These are phyloP conservation scores for Xylaria longipes DNA, from an alignment of 495 filamentous ascomycete species.

Conservation along the genomic window DNA sequence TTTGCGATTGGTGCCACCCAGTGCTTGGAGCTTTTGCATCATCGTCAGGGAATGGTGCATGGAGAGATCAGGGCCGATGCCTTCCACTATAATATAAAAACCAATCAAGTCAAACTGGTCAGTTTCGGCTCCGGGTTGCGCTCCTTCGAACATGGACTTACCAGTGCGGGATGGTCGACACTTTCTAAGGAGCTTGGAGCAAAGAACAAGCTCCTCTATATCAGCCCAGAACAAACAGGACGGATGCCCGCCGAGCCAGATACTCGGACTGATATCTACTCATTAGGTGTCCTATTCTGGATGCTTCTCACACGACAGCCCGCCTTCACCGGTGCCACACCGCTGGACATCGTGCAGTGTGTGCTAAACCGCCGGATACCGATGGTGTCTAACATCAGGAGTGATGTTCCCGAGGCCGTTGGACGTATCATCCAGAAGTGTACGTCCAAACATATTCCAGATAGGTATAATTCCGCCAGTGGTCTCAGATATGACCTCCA, in stretches of 20 bases:
- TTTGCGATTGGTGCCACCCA: conserved; percentile 87
- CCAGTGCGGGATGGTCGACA: conserved; percentile 81
- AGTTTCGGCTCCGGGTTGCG: conserved; percentile 84
- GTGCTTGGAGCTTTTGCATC: conserved; percentile 84
- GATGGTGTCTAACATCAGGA: conserved; percentile 71
- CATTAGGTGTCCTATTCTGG: conserved; percentile 86
- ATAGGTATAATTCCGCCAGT: conserved; percentile 83
- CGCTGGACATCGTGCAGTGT: conserved; percentile 86
- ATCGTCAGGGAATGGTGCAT: conserved; percentile 81
- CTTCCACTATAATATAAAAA: conserved; percentile 78
- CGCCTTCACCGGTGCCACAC: conserved; percentile 76
- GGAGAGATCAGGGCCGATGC: conserved; percentile 88
- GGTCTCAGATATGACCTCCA: conserved; percentile 79
- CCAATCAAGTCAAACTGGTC: conserved; percentile 73
- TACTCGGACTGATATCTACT: conserved; percentile 88
- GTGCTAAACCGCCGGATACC: conserved; percentile 79
- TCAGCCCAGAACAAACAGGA: conserved; percentile 91
- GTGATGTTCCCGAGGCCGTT: conserved; percentile 81
- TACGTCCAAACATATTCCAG: conserved; percentile 82
- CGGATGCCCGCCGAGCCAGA: conserved; percentile 89
- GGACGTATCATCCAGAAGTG: conserved; percentile 85
- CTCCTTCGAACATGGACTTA: conserved; percentile 87
- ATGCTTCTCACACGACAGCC: conserved; percentile 78
- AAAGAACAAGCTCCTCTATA: conserved; percentile 83
- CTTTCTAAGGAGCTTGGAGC: conserved; percentile 80